A percentile compares a stretch with the other conserved stretches of the same genome.
Evolutionary conservation across 176 grass and related monocot genomes (phyloP).

Genomic region (Canna indica): DNA sequence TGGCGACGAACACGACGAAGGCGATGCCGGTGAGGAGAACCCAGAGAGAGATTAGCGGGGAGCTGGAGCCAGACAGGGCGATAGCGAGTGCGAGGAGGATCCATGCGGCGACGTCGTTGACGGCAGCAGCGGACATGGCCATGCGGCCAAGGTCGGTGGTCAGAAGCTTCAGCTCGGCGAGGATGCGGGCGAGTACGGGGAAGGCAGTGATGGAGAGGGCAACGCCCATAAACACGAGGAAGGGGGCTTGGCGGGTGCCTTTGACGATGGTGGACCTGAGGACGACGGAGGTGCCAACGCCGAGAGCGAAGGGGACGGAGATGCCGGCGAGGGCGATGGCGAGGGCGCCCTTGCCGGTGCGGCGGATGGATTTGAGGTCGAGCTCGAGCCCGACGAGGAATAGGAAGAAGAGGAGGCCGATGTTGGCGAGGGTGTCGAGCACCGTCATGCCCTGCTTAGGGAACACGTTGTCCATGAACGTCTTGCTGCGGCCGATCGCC

Average conservation of each 20-base stretch:
- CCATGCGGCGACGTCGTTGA: constrained; percentile 4
- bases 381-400: constrained; percentile 7
- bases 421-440: constrained; percentile 2
- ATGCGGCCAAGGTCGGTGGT: not conserved
- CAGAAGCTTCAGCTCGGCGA: not conserved
- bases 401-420: constrained; percentile 8
- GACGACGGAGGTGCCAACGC: constrained; percentile 6
- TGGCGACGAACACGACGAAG: not conserved
- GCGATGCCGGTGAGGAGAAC: not conserved
- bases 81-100: constrained; percentile 8
- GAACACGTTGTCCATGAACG: not conserved
- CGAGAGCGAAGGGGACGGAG: not conserved
- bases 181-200: constrained; percentile 3
- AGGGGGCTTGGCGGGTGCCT: not conserved
- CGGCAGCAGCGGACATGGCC: constrained; percentile 5
- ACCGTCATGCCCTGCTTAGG: not conserved
- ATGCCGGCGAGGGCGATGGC: constrained; percentile 2
- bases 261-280: not conserved
- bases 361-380: not conserved
- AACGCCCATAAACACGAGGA: constrained; percentile 8
- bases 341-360: constrained; percentile 1
- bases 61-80: not conserved
- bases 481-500: not conserved
- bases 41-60: constrained; percentile 5
- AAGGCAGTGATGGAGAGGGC: constrained; percentile 9